Base-by-base conservation (phyloP, 352 stramenopile genomes). In the Pythium grandisporangium region DNA sequence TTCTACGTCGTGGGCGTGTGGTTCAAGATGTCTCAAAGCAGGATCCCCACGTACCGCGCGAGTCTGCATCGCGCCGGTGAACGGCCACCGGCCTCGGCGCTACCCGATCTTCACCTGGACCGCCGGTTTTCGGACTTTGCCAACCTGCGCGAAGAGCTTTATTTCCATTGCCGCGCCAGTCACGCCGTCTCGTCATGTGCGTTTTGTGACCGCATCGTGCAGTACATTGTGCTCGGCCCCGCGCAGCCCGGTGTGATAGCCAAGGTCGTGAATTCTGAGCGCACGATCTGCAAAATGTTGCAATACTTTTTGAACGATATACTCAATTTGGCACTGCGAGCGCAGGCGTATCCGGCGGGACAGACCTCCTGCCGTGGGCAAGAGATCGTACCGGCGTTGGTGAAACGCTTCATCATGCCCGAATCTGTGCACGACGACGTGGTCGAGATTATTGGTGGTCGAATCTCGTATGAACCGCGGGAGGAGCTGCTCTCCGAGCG, bases 91-190 rank as follows among this genome's bases (percentile, higher is more conserved):
- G n/a, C n/a, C 13, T 22, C 5, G 19, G 27, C 20, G 37, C 23
- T 5, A 19, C 41, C 48, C 1, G 41, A 56, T 37, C 20, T 26
- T 10, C 19, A 40, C 5, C 22, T 23, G 7, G 12, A 46, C 20
- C 40, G 36, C 13, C 41, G 48, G 2, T 56, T 56, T 23, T 40
- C 40, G 17, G 10, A 14, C 22, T 56, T 56, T 27, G 40, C 21
- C n/a, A 56, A 46, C 29, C 44, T 56, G 4, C 42, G 42, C 26
- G 35, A 56, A n/a, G 41, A 50, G 29, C 38, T 49, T 30, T 47
- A 39, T 27, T 55, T 45, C 48, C 48, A 55, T 22, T 38, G 37
- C 6, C 29, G 22, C 22, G 27, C 37, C 3, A 40, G 48, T 23
- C 48, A 55, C 27, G 16, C n/a, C 10, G 30, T n/a, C 20, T n/a